Evolutionary conservation across 106 monocot genomes (phyloP).

Genomic region (Allium fistulosum): DNA sequence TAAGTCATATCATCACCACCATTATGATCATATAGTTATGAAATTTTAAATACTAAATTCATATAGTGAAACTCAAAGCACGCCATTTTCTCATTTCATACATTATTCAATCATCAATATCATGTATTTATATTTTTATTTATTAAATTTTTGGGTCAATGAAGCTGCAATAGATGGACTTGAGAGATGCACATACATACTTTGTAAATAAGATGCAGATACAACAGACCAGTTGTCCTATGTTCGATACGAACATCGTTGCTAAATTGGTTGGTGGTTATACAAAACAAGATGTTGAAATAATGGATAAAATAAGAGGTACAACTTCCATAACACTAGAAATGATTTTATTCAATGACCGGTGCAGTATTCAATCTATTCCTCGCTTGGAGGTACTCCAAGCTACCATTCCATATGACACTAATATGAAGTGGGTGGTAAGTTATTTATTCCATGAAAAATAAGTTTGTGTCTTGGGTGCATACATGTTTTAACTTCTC

Average conservation of each 20-base stretch:
- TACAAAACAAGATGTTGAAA: constrained; percentile 93
- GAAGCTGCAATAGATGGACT: constrained; percentile 85
- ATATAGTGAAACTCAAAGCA: no score
- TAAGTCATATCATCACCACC: no score
- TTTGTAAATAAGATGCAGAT: constrained; percentile 54
- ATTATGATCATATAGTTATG: no score
- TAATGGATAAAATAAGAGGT: constrained; percentile 82
- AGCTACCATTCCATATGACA: constrained; percentile 53
- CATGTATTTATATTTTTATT: no score
- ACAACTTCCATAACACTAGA: constrained; percentile 55
- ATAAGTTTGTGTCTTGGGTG: no score
- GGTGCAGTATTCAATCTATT: constrained; percentile 27
- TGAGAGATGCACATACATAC: constrained; percentile 59
- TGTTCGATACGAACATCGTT: constrained; percentile 63
- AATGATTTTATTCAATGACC: constrained; percentile 62
- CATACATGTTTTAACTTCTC: no score
- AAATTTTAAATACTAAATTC: no score
- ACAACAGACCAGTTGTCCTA: background rate
- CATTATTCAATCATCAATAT: no score
- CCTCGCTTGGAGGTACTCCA: constrained; percentile 54
- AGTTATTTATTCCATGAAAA: constrained; percentile 13
- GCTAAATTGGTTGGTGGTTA: constrained; percentile 53
- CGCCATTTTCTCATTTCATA: no score
- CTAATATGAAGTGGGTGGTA: constrained; percentile 71
- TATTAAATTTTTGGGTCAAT: constrained; percentile 67